Conservation (phyloP, 768 basidiomycete genomes). For the Boletus rufocinnamomeus region DNA sequence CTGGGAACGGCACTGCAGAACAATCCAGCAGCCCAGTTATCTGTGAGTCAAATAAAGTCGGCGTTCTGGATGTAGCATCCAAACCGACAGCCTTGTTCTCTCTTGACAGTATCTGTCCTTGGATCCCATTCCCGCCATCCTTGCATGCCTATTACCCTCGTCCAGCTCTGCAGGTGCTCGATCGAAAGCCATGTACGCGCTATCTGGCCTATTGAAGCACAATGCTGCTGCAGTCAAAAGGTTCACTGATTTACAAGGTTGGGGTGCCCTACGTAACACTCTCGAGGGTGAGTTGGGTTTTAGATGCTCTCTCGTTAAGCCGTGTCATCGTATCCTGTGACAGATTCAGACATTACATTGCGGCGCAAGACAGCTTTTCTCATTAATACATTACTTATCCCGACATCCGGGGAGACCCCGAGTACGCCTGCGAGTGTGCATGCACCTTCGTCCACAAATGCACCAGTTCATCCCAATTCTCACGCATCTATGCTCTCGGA, state of each 20-base stretch:
- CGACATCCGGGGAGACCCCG: slow-evolving; percentile 32
- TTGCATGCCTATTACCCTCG: slow-evolving; percentile 60
- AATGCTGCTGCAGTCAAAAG: slow-evolving; percentile 62
- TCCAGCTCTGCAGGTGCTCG: slow-evolving; percentile 55
- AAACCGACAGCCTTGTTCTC: slow-evolving; percentile 2
- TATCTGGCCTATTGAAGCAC: slow-evolving; percentile 81
- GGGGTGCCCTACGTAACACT: slow-evolving; percentile 58
- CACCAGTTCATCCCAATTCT: slow-evolving; percentile 67
- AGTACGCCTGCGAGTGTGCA: slow-evolving; percentile 18
- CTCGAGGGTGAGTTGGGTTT: slow-evolving; percentile 53
- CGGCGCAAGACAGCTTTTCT: slow-evolving; percentile 82
- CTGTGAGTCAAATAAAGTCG: slow-evolving; percentile 47
- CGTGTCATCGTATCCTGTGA: slow-evolving; percentile 5
- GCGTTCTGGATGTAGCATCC: neutral
- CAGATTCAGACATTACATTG: slow-evolving; percentile 77
- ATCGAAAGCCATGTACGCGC: slow-evolving; percentile 79
- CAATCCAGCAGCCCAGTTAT: slow-evolving; percentile 80
- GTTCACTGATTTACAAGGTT: slow-evolving; percentile 57
- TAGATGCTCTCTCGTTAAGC: neutral
- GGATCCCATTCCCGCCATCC: slow-evolving; percentile 65
- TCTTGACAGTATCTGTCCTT: slow-evolving; percentile 55
- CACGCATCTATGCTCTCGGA: slow-evolving; percentile 64
- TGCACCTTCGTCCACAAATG: slow-evolving; percentile 24
- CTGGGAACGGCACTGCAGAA: slow-evolving; percentile 90
- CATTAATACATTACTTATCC: slow-evolving; percentile 67